Evolutionary conservation across 148 eudicot genomes (phyloP).

Genomic region (Camellia japonica): DNA sequence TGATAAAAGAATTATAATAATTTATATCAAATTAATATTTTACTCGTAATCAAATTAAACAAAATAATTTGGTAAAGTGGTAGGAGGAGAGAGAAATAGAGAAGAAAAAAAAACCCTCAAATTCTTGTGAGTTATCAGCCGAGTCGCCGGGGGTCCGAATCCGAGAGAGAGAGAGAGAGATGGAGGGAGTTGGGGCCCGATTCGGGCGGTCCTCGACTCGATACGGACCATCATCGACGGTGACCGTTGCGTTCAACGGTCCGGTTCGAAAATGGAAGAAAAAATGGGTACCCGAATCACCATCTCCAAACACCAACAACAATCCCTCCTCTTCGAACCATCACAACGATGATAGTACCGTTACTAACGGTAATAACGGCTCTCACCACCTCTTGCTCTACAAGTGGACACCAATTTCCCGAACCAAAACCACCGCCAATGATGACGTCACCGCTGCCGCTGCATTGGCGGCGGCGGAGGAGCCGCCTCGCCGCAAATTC

Average conservation of each 20-base stretch:
- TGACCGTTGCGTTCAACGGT: constrained; percentile 45
- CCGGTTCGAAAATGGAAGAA: constrained; percentile 93
- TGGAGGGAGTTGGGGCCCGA: constrained; percentile 92
- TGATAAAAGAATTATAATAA: no score
- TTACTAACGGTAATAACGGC: constrained; percentile 23
- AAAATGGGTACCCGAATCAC: constrained; percentile 64
- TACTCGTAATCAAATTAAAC: no score
- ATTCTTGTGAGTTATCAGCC: constrained; percentile 9
- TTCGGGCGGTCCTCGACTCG: constrained; percentile 76
- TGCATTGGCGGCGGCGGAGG: constrained; percentile 20
- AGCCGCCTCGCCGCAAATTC: constrained; percentile 58
- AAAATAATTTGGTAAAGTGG: no score
- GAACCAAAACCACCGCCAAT: constrained; percentile 25
- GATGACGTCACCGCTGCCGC: constrained; percentile 18
- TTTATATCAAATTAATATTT: no score
- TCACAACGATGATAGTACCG: constrained; percentile 14
- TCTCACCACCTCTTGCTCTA: constrained; percentile 58
- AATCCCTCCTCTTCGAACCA: constrained; percentile 16
- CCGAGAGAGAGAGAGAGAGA: constrained; percentile 4
- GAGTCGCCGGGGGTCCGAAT: neutral
- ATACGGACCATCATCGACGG: constrained; percentile 58
- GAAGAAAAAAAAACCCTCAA: neutral
- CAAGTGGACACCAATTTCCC: constrained; percentile 66
- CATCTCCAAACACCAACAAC: constrained; percentile 3
- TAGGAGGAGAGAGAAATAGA: neutral